phyloP scores from a whole-genome alignment of 805 yeast species.

The Wickerhamiella australiensis region DNA sequence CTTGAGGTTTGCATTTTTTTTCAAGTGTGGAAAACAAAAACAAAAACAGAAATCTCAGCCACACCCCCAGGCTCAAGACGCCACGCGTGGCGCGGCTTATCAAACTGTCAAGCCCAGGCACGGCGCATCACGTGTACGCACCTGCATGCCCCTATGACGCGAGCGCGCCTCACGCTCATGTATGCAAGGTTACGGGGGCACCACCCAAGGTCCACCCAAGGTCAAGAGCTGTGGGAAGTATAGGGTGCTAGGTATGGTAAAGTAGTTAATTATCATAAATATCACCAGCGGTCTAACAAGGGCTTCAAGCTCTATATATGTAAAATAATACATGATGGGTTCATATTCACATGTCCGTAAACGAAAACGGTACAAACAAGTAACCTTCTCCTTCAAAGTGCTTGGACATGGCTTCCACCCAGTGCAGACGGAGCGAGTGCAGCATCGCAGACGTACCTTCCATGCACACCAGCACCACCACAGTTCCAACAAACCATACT shows the following conservation, averaged over 20 bases:
- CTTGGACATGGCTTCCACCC: constrained; percentile 99
- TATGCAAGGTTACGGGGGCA: too few species aligned
- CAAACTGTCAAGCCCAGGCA: too few species aligned
- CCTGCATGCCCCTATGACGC: too few species aligned
- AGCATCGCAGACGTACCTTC: constrained; percentile 99
- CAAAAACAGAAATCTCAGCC: not conserved
- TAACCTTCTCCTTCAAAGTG: constrained; percentile 95
- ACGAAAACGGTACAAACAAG: constrained; percentile 74
- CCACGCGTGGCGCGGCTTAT: not conserved
- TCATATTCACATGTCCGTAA: constrained; percentile 23
- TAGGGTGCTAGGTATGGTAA: too few species aligned
- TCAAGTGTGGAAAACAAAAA: not conserved
- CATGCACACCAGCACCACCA: constrained; percentile 86
- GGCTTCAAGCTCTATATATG: too few species aligned
- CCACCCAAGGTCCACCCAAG: too few species aligned
- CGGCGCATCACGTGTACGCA: too few species aligned
- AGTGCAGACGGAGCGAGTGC: constrained; percentile 90
- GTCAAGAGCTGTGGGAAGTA: too few species aligned
- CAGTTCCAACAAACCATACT: constrained; percentile 90
- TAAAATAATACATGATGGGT: not conserved
- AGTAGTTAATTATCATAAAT: too few species aligned
- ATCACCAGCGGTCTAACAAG: too few species aligned
- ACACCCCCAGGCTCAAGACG: not conserved
- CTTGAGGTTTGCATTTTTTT: not conserved
- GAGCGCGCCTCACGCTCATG: too few species aligned